These are phyloP conservation scores for Fusarium nisikadoi DNA, from an alignment of 2,329 filamentous ascomycete species.

Conservation along the genomic window DNA sequence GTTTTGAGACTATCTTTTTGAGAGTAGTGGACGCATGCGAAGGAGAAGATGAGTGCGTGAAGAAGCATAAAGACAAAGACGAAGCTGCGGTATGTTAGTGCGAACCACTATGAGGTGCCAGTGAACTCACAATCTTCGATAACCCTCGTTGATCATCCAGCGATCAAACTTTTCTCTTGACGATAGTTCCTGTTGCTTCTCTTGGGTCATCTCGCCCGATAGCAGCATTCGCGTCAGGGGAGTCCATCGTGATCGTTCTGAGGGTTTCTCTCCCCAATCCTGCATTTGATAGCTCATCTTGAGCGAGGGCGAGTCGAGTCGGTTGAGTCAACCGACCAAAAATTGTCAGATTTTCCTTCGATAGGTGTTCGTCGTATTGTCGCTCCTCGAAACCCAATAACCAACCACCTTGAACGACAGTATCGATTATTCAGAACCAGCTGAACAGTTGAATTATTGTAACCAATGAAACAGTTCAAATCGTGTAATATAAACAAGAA, in stretches of 20 bases:
- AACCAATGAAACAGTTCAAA: slow-evolving; percentile 3
- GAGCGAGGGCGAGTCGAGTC: neutral
- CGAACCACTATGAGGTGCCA: neutral
- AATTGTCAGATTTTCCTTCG: neutral
- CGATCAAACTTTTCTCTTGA: slow-evolving; percentile 79
- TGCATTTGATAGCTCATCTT: slow-evolving; percentile 46
- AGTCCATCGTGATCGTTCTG: slow-evolving; percentile 83
- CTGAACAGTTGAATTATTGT: slow-evolving; percentile 21
- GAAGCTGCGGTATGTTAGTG: slow-evolving; percentile 58
- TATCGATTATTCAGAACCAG: slow-evolving; percentile 36
- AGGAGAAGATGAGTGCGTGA: slow-evolving; percentile 81
- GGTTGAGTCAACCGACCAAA: neutral
- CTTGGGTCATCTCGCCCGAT: slow-evolving; percentile 83
- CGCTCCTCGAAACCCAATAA: neutral
- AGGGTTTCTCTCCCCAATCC: slow-evolving; percentile 52
- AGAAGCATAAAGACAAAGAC: slow-evolving; percentile 79
- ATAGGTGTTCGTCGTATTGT: neutral
- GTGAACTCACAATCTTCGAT: slow-evolving; percentile 75
- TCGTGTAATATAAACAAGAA: slow-evolving; percentile 37
- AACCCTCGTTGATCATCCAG: slow-evolving; percentile 93
- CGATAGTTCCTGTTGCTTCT: slow-evolving; percentile 74
- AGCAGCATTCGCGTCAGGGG: slow-evolving; percentile 84
- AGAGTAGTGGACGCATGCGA: slow-evolving; percentile 82
- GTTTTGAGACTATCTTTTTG: slow-evolving; percentile 78
- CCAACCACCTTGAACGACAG: neutral